These are phyloP conservation scores for Penicillium olsonii DNA, from an alignment of 2,329 filamentous ascomycete genomes.

Conservation along the genomic window DNA sequence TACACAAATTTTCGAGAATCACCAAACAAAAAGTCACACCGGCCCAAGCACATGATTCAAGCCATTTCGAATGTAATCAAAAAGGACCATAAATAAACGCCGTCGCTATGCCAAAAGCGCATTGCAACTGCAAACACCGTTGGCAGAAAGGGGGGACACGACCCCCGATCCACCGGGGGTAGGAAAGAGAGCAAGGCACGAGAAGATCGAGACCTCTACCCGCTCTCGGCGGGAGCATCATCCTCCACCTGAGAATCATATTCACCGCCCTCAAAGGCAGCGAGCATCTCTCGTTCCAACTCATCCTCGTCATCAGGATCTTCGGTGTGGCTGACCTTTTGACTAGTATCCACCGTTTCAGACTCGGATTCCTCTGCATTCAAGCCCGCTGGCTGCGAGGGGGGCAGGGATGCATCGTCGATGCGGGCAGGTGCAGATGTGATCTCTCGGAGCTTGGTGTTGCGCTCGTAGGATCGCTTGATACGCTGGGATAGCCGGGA, in stretches of 20 bases:
- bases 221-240: slow-evolving; percentile 36
- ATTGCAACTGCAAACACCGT: slow-evolving; percentile 25
- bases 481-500: slow-evolving; percentile 43
- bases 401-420: neutral
- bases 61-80: neutral
- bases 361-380: slow-evolving; percentile 27
- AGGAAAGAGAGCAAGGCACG: slow-evolving; percentile 4
- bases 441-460: slow-evolving; percentile 41
- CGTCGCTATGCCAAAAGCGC: slow-evolving; percentile 35
- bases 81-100: slow-evolving; percentile 21
- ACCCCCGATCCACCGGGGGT: neutral
- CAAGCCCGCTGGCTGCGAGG: neutral
- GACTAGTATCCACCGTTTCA: slow-evolving; percentile 29
- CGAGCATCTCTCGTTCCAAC: slow-evolving; percentile 58
- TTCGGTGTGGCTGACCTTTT: slow-evolving; percentile 28
- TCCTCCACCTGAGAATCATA: slow-evolving; percentile 40
- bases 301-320: slow-evolving; percentile 47
- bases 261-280: slow-evolving; percentile 55
- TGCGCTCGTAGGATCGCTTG: slow-evolving; percentile 44
- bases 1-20: slow-evolving; percentile 3
- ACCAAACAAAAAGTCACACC: neutral
- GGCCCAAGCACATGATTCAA: neutral
- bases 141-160: slow-evolving; percentile 4
- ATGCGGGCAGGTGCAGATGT: slow-evolving; percentile 29
- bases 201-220: slow-evolving; percentile 17